Evolutionary conservation across 2,329 filamentous ascomycete species (phyloP).

Genomic region (Diaporthe destruens): DNA sequence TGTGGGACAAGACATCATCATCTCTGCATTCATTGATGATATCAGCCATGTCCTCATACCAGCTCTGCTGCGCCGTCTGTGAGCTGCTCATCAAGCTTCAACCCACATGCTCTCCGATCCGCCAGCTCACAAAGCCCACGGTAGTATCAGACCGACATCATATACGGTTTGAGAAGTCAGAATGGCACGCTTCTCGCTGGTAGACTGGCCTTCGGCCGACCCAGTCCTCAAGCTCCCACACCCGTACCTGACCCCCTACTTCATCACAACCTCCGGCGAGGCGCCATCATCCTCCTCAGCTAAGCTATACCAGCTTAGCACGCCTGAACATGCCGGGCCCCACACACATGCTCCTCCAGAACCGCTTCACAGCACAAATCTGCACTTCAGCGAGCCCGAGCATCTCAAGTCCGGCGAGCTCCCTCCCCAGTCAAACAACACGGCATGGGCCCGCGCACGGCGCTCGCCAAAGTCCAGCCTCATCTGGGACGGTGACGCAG

Average conservation of each 20-base stretch:
- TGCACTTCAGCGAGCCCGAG: slow-evolving; percentile 50
- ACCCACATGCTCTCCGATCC: neutral
- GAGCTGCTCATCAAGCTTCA: neutral
- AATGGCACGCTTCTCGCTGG: slow-evolving; percentile 44
- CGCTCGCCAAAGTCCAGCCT: slow-evolving; percentile 62
- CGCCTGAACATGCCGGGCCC: slow-evolving; percentile 22
- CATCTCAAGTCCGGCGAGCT: slow-evolving; percentile 50
- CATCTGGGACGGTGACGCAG: slow-evolving; percentile 56
- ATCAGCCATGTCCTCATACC: neutral
- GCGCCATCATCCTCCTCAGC: slow-evolving; percentile 35
- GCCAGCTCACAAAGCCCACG: neutral
- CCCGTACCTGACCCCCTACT: slow-evolving; percentile 49
- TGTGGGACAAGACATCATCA: neutral
- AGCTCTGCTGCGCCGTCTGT: neutral
- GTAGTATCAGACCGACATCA: neutral
- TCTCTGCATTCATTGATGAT: neutral
- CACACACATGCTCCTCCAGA: slow-evolving; percentile 39
- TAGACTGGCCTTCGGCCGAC: slow-evolving; percentile 45
- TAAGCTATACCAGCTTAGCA: slow-evolving; percentile 35
- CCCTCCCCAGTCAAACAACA: slow-evolving; percentile 64
- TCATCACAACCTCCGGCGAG: slow-evolving; percentile 44
- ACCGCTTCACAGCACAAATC: slow-evolving; percentile 47
- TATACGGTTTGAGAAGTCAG: slow-evolving; percentile 16
- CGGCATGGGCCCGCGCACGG: slow-evolving; percentile 67
- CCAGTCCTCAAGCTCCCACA: slow-evolving; percentile 49